Conservation (phyloP, 208 protist genomes). For the Leishmania amazonensis region DNA sequence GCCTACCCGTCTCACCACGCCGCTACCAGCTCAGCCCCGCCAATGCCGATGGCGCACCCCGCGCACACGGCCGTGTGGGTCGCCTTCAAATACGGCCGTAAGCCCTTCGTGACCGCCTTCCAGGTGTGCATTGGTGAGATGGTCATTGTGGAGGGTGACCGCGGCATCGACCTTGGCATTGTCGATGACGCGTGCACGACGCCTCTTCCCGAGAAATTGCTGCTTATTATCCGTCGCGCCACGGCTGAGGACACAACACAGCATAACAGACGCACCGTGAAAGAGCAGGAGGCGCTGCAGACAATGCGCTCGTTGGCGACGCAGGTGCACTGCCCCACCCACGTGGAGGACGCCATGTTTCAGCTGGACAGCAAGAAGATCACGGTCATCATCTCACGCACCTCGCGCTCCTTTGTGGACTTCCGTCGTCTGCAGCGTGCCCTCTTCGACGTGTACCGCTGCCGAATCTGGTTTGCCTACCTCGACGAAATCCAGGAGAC, state of each 20-base stretch:
- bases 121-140: slow-evolving; percentile 34
- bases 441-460: slow-evolving; percentile 73
- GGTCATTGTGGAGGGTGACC: slow-evolving; percentile 79
- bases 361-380: slow-evolving; percentile 84
- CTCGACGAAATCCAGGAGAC: slow-evolving; percentile 77
- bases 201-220: neutral
- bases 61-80: slow-evolving; percentile 41
- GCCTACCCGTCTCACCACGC: neutral
- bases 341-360: slow-evolving; percentile 72
- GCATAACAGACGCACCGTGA: slow-evolving; percentile 36
- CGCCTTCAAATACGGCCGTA: slow-evolving; percentile 80
- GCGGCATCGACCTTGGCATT: slow-evolving; percentile 70
- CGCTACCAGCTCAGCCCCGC: slow-evolving; percentile 2
- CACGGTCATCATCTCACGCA: slow-evolving; percentile 69
- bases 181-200: slow-evolving; percentile 37
- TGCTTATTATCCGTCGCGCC: slow-evolving; percentile 35
- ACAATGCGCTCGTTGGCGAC: slow-evolving; percentile 51
- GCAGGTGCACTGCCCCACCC: slow-evolving; percentile 43
- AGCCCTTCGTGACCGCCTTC: slow-evolving; percentile 44
- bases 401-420: slow-evolving; percentile 58
- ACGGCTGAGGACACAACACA: slow-evolving; percentile 40
- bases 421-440: slow-evolving; percentile 80
- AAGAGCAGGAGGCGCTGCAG: slow-evolving; percentile 56
- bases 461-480: slow-evolving; percentile 85
- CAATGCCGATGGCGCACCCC: slow-evolving; percentile 9